Evolutionary conservation across 2,329 filamentous ascomycete genomes (phyloP).

Genomic region (Ophiosphaerella korrae): DNA sequence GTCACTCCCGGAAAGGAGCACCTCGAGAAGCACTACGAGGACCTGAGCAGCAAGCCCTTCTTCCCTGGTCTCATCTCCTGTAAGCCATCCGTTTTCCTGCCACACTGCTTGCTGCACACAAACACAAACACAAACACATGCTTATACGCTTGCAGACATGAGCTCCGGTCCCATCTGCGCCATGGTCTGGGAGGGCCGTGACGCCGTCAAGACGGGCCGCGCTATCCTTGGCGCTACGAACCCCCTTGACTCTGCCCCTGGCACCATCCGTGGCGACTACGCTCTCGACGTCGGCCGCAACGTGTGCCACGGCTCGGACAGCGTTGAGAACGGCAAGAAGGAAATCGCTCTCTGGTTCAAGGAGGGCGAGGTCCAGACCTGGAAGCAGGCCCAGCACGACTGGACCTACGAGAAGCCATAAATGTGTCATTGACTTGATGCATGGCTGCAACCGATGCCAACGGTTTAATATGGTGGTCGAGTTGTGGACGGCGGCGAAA

Average conservation of each 20-base stretch:
- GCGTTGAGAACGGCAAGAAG: conserved; percentile 98
- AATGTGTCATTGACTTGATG: conserved; percentile 2
- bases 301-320: conserved; percentile 99
- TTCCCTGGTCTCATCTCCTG: conserved; percentile 92
- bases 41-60: conserved; percentile 94
- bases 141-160: conserved; percentile 72
- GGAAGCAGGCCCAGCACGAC: conserved; percentile 82
- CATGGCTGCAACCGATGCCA: background rate
- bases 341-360: conserved; percentile 99
- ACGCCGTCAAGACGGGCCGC: conserved; percentile 98
- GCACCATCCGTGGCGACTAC: conserved; percentile 96
- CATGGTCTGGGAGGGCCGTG: conserved; percentile 99
- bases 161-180: conserved; percentile 93
- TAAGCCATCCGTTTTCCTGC: conserved; percentile 55
- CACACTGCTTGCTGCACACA: conserved; percentile 3
- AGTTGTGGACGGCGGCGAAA: no score
- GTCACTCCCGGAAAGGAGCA: conserved; percentile 86
- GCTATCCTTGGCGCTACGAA: conserved; percentile 98
- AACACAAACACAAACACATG: background rate
- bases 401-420: conserved; percentile 94
- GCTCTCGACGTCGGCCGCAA: conserved; percentile 93
- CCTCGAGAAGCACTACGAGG: conserved; percentile 97
- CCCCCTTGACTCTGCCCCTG: conserved; percentile 89
- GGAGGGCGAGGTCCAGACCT: conserved; percentile 80
- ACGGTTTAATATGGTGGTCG: background rate